Percentiles rank a stretch among this genome's conserved stretches.
These are phyloP conservation scores for Trichothecium roseum DNA, from an alignment of 2,329 filamentous ascomycete species.

Conservation along the genomic window DNA sequence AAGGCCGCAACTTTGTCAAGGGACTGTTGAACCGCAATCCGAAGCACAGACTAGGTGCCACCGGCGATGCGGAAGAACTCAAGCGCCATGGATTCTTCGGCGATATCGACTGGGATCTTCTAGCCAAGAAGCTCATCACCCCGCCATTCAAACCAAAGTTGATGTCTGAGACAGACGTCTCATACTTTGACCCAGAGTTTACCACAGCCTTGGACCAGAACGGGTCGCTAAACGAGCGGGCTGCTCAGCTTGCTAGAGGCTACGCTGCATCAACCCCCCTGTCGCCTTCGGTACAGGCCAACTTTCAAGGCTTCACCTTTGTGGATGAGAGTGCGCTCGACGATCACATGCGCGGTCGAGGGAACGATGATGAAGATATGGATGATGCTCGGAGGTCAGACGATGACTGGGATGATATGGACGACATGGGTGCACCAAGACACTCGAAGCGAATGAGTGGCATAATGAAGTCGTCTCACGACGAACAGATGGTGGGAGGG, in stretches of 20 bases:
- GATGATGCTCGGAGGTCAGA: slow-evolving; percentile 38
- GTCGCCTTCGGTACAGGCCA: slow-evolving; percentile 91
- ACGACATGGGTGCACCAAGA: slow-evolving; percentile 41
- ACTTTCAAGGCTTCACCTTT: slow-evolving; percentile 97
- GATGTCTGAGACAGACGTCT: slow-evolving; percentile 91
- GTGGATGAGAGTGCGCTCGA: slow-evolving; percentile 97
- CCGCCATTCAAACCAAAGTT: slow-evolving; percentile 97
- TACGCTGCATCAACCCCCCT: slow-evolving; percentile 85
- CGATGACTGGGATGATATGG: slow-evolving; percentile 49
- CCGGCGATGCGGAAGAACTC: slow-evolving; percentile 83
- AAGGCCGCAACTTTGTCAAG: slow-evolving; percentile 97
- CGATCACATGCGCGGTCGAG: slow-evolving; percentile 58
- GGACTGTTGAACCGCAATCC: slow-evolving; percentile 94
- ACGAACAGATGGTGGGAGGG: slow-evolving; percentile 53
- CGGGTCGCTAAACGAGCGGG: slow-evolving; percentile 81
- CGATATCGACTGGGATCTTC: slow-evolving; percentile 84
- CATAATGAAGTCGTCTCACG: slow-evolving; percentile 46
- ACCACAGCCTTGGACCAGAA: slow-evolving; percentile 86
- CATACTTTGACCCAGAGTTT: slow-evolving; percentile 97
- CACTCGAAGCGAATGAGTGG: slow-evolving; percentile 54
- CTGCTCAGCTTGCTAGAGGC: slow-evolving; percentile 74
- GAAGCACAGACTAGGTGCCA: slow-evolving; percentile 85
- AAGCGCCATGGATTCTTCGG: slow-evolving; percentile 91
- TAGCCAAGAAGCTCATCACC: slow-evolving; percentile 83
- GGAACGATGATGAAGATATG: slow-evolving; percentile 50